phyloP scores from a whole-genome alignment of 306 rosid species.

The Fagus crenata region DNA sequence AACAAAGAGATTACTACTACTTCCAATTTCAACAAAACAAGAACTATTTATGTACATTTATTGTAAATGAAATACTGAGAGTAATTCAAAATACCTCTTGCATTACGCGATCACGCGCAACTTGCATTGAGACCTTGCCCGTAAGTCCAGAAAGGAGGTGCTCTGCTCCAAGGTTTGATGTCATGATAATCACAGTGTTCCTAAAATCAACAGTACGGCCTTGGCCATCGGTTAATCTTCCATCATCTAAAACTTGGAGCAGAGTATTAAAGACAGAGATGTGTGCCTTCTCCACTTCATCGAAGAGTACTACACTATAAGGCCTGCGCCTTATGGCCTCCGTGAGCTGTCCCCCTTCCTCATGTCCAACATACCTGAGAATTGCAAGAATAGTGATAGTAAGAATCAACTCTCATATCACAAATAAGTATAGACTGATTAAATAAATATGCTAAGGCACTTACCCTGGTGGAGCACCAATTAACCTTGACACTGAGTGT shows the following conservation, averaged over 20 bases:
- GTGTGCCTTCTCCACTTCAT: constrained; percentile 95
- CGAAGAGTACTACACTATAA: constrained; percentile 78
- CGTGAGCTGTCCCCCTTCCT: constrained; percentile 95
- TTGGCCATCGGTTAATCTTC: constrained; percentile 92
- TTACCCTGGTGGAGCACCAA: constrained; percentile 99
- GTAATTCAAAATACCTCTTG: constrained; percentile 47
- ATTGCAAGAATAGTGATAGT: background rate
- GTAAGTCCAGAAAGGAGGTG: constrained; percentile 68
- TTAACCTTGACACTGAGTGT: constrained; percentile 80
- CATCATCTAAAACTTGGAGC: constrained; percentile 85
- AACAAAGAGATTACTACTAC: background rate
- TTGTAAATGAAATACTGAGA: background rate
- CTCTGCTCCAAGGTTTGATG: constrained; percentile 92
- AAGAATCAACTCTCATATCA: background rate
- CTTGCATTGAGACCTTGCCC: constrained; percentile 77
- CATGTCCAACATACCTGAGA: constrained; percentile 79
- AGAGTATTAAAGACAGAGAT: constrained; percentile 74
- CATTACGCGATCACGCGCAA: constrained; percentile 73
- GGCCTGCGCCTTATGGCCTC: constrained; percentile 95
- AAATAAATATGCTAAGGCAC: constrained; percentile 2
- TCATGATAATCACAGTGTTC: constrained; percentile 86
- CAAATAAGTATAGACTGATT: no score
- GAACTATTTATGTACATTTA: no score
- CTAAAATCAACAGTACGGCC: constrained; percentile 87
- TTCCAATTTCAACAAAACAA: background rate